Evolutionary conservation across 108 stramenopile genomes (phyloP).

Genomic region (Stephanodiscus minutulus): DNA sequence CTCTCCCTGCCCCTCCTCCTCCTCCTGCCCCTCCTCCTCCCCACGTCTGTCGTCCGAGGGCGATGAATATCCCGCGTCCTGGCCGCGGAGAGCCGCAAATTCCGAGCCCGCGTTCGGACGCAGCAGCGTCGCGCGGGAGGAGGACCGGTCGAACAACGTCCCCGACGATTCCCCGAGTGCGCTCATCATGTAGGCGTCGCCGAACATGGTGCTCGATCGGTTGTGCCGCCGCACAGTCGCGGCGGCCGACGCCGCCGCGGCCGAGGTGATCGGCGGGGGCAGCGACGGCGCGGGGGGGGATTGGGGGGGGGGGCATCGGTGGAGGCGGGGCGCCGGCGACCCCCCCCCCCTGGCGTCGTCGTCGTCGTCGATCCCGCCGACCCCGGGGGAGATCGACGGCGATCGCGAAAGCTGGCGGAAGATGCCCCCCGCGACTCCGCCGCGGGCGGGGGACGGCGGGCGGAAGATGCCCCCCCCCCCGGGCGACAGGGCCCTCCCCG

Average conservation of each 20-base stretch:
- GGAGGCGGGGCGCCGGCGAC: too few species aligned
- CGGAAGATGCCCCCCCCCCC: conserved; percentile 11
- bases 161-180: background rate
- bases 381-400: conserved; percentile 5
- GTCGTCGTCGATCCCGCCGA: background rate
- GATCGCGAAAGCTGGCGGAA: conserved; percentile 15
- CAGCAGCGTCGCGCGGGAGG: background rate
- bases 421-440: conserved; percentile 5
- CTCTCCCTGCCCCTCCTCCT: background rate
- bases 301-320: background rate
- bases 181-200: background rate
- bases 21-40: background rate
- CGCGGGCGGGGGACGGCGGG: conserved; percentile 9
- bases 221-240: background rate
- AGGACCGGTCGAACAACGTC: background rate
- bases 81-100: background rate
- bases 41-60: too few species aligned
- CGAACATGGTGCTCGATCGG: background rate
- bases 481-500: background rate
- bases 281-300: background rate
- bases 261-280: background rate
- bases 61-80: too few species aligned
- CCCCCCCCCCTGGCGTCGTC: background rate
- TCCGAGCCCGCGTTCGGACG: background rate
- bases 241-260: background rate